A percentile compares a stretch with the other conserved stretches of the same genome.
Evolutionary conservation across 2,329 filamentous ascomycete species (phyloP).

Genomic region (Ceratocystis papillata): DNA sequence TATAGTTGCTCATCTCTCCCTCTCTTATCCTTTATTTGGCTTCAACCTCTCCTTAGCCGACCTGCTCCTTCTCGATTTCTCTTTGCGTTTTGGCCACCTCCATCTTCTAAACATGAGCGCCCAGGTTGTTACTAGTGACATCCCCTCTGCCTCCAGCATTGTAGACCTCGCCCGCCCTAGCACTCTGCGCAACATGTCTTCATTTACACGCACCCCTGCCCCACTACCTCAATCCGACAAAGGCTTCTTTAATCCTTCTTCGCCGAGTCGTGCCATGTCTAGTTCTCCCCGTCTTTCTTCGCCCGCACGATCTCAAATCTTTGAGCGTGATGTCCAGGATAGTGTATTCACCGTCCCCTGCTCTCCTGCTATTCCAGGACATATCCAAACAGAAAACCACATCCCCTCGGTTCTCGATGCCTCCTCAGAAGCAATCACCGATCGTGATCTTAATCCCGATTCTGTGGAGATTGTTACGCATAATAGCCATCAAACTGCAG

Average conservation of each 20-base stretch:
- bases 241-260: slow-evolving; percentile 43
- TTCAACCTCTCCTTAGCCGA: not conserved
- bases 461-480: slow-evolving; percentile 89
- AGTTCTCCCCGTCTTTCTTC: slow-evolving; percentile 66
- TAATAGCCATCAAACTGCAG: slow-evolving; percentile 68
- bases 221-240: slow-evolving; percentile 38
- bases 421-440: slow-evolving; percentile 83
- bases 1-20: not conserved
- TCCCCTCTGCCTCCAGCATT: slow-evolving; percentile 39
- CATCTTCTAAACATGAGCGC: slow-evolving; percentile 26
- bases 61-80: not conserved
- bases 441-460: slow-evolving; percentile 72
- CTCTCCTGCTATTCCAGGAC: slow-evolving; percentile 78
- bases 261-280: slow-evolving; percentile 55
- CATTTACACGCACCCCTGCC: slow-evolving; percentile 31
- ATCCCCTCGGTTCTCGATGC: slow-evolving; percentile 88
- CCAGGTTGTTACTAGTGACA: slow-evolving; percentile 44
- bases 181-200: slow-evolving; percentile 20
- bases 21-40: not conserved
- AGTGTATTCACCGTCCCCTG: slow-evolving; percentile 53
- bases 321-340: slow-evolving; percentile 91
- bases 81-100: not conserved
- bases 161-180: slow-evolving; percentile 12
- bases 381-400: slow-evolving; percentile 88
- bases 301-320: slow-evolving; percentile 70